phyloP scores from a whole-genome alignment of 140 eudicot genomes.

The Erigeron philadelphicus region DNA sequence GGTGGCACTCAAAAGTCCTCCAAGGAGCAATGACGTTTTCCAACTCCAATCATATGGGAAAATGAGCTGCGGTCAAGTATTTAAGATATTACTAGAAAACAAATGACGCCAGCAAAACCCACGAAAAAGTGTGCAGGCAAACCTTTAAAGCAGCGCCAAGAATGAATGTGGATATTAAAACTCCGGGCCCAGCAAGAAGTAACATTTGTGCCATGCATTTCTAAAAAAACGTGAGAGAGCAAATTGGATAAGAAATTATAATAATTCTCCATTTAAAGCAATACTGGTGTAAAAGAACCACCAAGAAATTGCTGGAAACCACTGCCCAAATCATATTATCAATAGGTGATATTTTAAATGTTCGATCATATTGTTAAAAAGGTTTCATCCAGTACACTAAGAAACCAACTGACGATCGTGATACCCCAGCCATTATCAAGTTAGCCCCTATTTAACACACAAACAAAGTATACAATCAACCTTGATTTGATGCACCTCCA shows the following conservation, averaged over 20 bases:
- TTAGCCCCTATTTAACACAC: neutral
- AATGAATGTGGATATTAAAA: constrained; percentile 71
- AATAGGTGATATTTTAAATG: neutral
- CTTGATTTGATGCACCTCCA: constrained; percentile 99
- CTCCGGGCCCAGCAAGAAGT: constrained; percentile 98
- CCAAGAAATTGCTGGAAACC: neutral
- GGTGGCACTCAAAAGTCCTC: constrained; percentile 97
- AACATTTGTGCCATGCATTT: constrained; percentile 84
- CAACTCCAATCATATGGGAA: constrained; percentile 94
- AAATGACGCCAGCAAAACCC: neutral
- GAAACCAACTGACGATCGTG: neutral
- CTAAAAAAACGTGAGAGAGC: constrained; percentile 37
- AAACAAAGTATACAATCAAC: constrained; percentile 27
- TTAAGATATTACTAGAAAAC: neutral
- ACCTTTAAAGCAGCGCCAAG: constrained; percentile 91
- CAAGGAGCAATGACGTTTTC: constrained; percentile 90
- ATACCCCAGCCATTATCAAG: neutral
- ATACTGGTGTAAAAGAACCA: neutral
- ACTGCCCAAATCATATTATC: neutral
- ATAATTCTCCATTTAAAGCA: constrained; percentile 1
- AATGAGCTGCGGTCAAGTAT: constrained; percentile 39
- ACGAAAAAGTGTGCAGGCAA: constrained; percentile 15
- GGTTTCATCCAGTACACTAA: neutral
- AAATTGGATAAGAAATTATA: neutral
- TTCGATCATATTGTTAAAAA: neutral